A percentile compares a stretch with the other conserved stretches of the same genome.
These are phyloP conservation scores for Phellinidium pouzarii DNA, from an alignment of 1,284 basidiomycete genomes.

Conservation along the genomic window DNA sequence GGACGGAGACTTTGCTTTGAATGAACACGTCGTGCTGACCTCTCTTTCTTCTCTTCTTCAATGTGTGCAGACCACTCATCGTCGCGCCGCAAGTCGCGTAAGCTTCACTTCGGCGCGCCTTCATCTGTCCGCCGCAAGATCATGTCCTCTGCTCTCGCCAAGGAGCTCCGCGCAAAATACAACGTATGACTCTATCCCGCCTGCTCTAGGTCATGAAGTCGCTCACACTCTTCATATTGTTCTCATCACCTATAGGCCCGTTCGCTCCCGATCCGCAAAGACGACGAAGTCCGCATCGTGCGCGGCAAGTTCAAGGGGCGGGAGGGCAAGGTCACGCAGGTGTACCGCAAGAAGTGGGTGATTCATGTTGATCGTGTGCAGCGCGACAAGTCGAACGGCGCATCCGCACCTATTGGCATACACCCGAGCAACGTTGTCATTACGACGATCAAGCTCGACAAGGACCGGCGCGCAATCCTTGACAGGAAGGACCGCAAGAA, in stretches of 20 bases:
- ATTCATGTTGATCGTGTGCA: conserved; percentile 98
- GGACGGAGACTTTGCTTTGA: background rate
- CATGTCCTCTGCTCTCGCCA: conserved; percentile 93
- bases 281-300: conserved; percentile 97
- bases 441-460: conserved; percentile 85
- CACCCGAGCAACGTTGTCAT: conserved; percentile 98
- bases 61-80: conserved; percentile 31
- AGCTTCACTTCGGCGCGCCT: conserved; percentile 92
- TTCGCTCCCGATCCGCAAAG: conserved; percentile 94
- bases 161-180: conserved; percentile 92
- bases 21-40: conserved; percentile 24
- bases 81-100: conserved; percentile 93
- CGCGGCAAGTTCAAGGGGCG: conserved; percentile 96
- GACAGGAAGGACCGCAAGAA: conserved; percentile 45
- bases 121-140: conserved; percentile 94
- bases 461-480: conserved; percentile 27
- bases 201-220: background rate
- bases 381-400: conserved; percentile 97
- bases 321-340: conserved; percentile 96
- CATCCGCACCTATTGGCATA: conserved; percentile 89
- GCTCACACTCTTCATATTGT: conserved; percentile 16
- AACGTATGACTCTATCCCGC: conserved; percentile 53
- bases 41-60: background rate
- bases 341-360: conserved; percentile 99
- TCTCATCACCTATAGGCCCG: conserved; percentile 53